Evolutionary conservation across 2,329 filamentous ascomycete genomes (phyloP).

Genomic region (Microthyrium microscopicum): DNA sequence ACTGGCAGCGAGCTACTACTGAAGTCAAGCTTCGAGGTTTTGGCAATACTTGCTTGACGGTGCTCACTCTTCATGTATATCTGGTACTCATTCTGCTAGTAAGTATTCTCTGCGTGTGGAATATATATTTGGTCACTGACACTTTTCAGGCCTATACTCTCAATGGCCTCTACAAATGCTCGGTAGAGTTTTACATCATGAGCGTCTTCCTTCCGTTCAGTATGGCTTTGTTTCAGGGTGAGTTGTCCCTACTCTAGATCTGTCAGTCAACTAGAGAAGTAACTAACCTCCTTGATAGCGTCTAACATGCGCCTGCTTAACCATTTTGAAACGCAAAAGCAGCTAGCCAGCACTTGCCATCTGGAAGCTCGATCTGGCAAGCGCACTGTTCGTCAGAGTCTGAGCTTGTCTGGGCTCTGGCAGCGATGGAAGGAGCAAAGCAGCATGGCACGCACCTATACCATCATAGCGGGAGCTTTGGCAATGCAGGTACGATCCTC

Average conservation of each 20-base stretch:
- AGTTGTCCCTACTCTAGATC: slow-evolving; percentile 12
- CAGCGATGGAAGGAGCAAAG: slow-evolving; percentile 25
- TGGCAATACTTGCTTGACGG: slow-evolving; percentile 24
- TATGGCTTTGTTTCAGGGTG: slow-evolving; percentile 49
- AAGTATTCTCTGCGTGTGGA: too few species aligned
- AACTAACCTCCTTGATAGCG: slow-evolving; percentile 3
- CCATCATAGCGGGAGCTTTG: slow-evolving; percentile 38
- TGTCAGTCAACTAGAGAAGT: background rate
- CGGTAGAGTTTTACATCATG: slow-evolving; percentile 51
- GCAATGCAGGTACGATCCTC: slow-evolving; percentile 20
- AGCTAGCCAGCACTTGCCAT: slow-evolving; percentile 12
- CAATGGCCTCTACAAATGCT: slow-evolving; percentile 28
- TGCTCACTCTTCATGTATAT: slow-evolving; percentile 26
- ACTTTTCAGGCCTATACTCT: slow-evolving; percentile 23
- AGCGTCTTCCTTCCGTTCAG: slow-evolving; percentile 46
- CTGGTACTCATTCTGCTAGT: slow-evolving; percentile 26
- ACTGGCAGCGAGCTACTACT: slow-evolving; percentile 17
- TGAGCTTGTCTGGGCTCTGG: too few species aligned
- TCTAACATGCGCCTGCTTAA: slow-evolving; percentile 9
- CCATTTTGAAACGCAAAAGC: slow-evolving; percentile 7
- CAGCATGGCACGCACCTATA: slow-evolving; percentile 32
- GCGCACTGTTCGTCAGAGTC: too few species aligned
- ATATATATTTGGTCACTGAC: too few species aligned
- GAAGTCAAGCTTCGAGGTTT: slow-evolving; percentile 27
- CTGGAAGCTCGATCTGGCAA: too few species aligned